Evolutionary conservation across 208 protist genomes (phyloP).

Genomic region (Leishmania amazonensis): DNA sequence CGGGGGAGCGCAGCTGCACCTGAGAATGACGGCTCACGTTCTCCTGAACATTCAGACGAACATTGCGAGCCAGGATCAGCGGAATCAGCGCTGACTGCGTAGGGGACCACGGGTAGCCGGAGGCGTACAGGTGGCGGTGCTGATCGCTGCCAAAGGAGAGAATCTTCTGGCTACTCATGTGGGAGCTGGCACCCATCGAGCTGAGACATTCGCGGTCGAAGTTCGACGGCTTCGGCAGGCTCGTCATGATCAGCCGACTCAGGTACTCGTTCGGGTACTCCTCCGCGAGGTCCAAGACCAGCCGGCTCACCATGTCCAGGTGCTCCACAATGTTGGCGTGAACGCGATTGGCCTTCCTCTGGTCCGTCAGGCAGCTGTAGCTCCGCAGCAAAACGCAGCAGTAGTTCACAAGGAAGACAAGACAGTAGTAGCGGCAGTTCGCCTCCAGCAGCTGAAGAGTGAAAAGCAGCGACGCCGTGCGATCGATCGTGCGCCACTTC

Average conservation of each 20-base stretch:
- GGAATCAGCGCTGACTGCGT: constrained; percentile 9
- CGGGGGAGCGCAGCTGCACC: constrained; percentile 3
- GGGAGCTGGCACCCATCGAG: background rate
- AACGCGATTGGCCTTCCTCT: constrained; percentile 14
- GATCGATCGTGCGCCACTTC: constrained; percentile 3
- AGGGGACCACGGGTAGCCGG: background rate
- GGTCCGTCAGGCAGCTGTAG: constrained; percentile 14
- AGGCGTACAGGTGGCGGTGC: constrained; percentile 8
- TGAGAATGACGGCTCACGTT: background rate
- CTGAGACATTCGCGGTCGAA: background rate
- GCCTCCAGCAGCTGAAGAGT: constrained; percentile 29
- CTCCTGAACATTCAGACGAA: constrained; percentile 2
- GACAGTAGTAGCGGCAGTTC: constrained; percentile 27
- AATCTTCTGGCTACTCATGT: background rate
- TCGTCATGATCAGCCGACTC: background rate
- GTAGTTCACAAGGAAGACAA: constrained; percentile 20
- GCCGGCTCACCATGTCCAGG: background rate
- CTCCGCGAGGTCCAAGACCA: background rate
- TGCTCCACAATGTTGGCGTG: constrained; percentile 27
- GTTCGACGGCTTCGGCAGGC: background rate
- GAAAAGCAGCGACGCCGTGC: constrained; percentile 7
- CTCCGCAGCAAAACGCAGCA: constrained; percentile 6
- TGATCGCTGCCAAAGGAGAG: background rate
- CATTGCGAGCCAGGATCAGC: background rate
- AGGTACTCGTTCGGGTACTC: constrained; percentile 20